Percentiles rank a stretch among this genome's conserved stretches.
Conservation (phyloP, 2,329 filamentous ascomycete genomes). For the Calonectria pseudoturangicola region DNA sequence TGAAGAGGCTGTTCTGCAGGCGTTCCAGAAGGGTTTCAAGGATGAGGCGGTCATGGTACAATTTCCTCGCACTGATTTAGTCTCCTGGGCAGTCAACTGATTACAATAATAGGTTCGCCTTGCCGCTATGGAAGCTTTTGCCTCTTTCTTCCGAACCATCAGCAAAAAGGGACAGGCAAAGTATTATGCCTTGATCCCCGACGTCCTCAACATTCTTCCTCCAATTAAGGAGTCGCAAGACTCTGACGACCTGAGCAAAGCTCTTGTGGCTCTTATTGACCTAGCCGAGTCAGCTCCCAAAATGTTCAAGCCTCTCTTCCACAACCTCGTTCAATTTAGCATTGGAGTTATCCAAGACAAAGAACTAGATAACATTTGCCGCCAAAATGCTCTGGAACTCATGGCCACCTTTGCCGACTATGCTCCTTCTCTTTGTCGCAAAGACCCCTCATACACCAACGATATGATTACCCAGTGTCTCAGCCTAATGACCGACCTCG, state of each 20-base stretch:
- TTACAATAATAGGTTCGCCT: constrained; percentile 81
- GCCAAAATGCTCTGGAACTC: constrained; percentile 95
- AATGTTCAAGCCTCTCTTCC: constrained; percentile 98
- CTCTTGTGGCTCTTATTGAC: constrained; percentile 93
- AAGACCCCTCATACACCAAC: constrained; percentile 91
- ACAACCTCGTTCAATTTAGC: constrained; percentile 92
- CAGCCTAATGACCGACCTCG: constrained; percentile 98
- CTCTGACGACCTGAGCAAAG: constrained; percentile 92
- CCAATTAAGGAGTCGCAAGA: constrained; percentile 94
- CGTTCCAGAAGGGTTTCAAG: constrained; percentile 94
- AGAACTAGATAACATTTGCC: constrained; percentile 90
- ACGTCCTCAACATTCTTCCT: constrained; percentile 94
- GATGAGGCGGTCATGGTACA: constrained; percentile 87
- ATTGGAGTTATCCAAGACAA: constrained; percentile 97
- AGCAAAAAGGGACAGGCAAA: constrained; percentile 91
- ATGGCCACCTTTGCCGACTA: constrained; percentile 99
- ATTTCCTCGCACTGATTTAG: constrained; percentile 35
- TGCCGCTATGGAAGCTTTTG: constrained; percentile 96
- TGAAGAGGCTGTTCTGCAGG: constrained; percentile 89
- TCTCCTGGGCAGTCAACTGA: constrained; percentile 41
- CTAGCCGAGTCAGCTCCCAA: constrained; percentile 95
- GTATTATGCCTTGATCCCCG: constrained; percentile 90
- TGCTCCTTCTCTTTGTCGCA: constrained; percentile 94
- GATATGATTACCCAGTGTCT: constrained; percentile 99
- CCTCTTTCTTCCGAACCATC: constrained; percentile 94